These are phyloP conservation scores for Lonicera japonica DNA, from an alignment of 129 eudicot species.

Conservation along the genomic window DNA sequence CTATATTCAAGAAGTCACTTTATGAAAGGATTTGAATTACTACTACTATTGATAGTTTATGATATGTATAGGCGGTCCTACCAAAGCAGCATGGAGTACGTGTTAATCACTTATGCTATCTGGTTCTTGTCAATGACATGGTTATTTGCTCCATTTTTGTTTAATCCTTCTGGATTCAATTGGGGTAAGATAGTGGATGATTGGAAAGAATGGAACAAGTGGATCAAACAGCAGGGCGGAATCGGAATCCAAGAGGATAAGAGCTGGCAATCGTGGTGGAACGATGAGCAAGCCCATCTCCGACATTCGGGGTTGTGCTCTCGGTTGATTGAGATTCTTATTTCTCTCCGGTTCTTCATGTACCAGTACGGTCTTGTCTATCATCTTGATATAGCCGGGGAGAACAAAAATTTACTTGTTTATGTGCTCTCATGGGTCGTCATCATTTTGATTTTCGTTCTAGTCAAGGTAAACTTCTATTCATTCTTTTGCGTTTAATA, in stretches of 20 bases:
- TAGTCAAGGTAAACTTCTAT: constrained; percentile 61
- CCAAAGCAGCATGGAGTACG: constrained; percentile 59
- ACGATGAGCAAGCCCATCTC: constrained; percentile 82
- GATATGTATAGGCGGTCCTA: constrained; percentile 61
- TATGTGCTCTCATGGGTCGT: constrained; percentile 97
- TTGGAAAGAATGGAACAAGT: constrained; percentile 97
- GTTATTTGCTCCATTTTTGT: constrained; percentile 88
- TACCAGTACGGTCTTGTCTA: constrained; percentile 93
- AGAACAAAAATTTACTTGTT: constrained; percentile 54
- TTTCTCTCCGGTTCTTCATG: constrained; percentile 74
- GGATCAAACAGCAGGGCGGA: constrained; percentile 95
- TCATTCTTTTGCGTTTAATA: neutral
- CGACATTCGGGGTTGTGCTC: constrained; percentile 59
- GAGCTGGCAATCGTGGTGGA: constrained; percentile 99
- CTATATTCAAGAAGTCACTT: constrained; percentile 90
- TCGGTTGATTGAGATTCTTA: constrained; percentile 66
- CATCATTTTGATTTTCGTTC: constrained; percentile 55
- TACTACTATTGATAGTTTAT: constrained; percentile 63
- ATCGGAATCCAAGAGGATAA: constrained; percentile 89
- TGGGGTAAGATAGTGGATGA: constrained; percentile 94
- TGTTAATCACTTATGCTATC: constrained; percentile 60
- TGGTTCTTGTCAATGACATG: constrained; percentile 94
- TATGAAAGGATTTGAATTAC: constrained; percentile 84
- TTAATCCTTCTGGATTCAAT: constrained; percentile 85
- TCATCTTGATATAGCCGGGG: constrained; percentile 75